Evolutionary conservation across 108 stramenopile species (phyloP), one percentile per base, ranked within the genome.

Genomic region (Cyclotella baltica): DNA sequence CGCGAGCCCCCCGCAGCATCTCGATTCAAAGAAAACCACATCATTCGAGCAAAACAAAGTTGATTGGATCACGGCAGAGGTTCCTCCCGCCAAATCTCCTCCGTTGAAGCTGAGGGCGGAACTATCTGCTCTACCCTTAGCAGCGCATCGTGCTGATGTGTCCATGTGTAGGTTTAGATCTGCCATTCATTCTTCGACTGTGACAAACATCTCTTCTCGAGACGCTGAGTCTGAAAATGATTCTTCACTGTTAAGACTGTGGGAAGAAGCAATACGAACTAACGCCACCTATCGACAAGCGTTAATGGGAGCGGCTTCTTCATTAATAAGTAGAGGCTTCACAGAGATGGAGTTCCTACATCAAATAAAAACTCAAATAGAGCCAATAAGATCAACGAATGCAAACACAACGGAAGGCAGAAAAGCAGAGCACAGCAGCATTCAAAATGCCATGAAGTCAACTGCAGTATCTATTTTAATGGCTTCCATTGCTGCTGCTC

Each of bases 121-220:
- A 29, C 78, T 80, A 30, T 33, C 69, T 30, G 74, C 83, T 11
- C 37, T 83, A 19, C 75, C 83, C 27, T 13, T 25, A 3, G 20
- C 58, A 38, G 80, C 83, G 9, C 55, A 59, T 15, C 78, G 75
- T 30, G 78, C 83, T 13, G 83, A 84, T 72, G 29, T 77, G 15
- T 67, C 83, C 25, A 80, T 84, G 83, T 76, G 78, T 37, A 74
- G 75, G 47, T 84, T 84, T 56, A 79, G 83, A 52, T 80, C 66
- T 8, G 66, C 63, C n/a, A 8, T 46, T 31, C 19, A 73, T 22
- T 63, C 73, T 1, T 34, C 31, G 4, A 16, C 30, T 34, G 31
- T 34, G 33, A 3, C 59, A 33, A 1, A 13, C 33, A 34, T 16
- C 31, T 4, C 19, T n/a, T 52, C 51, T 19, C 51, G n/a, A n/a